A percentile compares a stretch with the other conserved stretches of the same genome.
These are phyloP conservation scores for Podospora sp. DNA, from an alignment of 495 filamentous ascomycete species.

Conservation along the genomic window DNA sequence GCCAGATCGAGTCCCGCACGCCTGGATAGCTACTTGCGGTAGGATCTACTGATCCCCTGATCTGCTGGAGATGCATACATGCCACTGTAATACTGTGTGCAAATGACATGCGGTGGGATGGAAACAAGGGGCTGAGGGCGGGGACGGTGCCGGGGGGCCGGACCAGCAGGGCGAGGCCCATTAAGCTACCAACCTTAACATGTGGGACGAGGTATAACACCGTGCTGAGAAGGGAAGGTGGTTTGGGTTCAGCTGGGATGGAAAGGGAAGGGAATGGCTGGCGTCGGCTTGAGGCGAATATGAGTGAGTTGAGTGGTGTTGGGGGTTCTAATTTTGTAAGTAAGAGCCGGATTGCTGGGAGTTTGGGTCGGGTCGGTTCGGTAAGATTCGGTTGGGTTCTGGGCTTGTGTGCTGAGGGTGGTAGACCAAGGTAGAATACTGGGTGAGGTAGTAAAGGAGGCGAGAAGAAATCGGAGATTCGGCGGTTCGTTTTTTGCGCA, in stretches of 20 bases:
- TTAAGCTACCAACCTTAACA: no score
- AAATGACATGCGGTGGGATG: not conserved
- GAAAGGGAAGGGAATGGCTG: not conserved
- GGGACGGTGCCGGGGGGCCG: no score
- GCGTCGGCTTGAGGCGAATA: not conserved
- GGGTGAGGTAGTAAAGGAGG: no score
- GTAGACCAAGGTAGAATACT: no score
- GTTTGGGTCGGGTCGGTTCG: not conserved
- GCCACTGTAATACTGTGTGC: no score
- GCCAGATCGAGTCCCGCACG: not conserved
- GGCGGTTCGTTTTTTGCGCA: not conserved
- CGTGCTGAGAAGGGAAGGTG: slow-evolving; percentile 25
- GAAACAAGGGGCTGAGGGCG: slow-evolving; percentile 3
- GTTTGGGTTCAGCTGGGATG: not conserved
- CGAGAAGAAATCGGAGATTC: not conserved
- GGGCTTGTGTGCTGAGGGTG: not conserved
- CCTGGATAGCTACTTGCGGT: no score
- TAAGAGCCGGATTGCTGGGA: not conserved
- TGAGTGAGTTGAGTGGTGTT: not conserved
- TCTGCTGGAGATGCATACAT: no score
- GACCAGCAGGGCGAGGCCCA: not conserved
- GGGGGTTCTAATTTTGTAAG: not conserved
- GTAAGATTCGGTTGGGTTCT: not conserved
- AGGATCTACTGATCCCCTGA: not conserved
- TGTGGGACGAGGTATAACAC: not conserved